phyloP scores from a whole-genome alignment of 1,284 basidiomycete species.

The Fistulinella cinereoalba region DNA sequence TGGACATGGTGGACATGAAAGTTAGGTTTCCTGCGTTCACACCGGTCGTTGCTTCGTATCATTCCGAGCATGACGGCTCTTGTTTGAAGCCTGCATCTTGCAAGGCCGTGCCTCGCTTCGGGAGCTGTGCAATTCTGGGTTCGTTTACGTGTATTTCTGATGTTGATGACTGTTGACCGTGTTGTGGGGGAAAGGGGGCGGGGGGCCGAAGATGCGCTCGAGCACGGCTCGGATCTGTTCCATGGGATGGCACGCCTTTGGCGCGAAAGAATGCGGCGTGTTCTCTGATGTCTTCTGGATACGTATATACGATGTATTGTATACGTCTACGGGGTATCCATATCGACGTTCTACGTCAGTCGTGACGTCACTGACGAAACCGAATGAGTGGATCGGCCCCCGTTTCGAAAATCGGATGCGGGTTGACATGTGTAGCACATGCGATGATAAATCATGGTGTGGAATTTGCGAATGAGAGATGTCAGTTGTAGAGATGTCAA shows the following conservation, averaged over 20 bases:
- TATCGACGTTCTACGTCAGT: no score
- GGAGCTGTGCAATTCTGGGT: neutral
- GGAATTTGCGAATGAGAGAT: no score
- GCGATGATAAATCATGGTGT: neutral
- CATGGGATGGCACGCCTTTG: neutral
- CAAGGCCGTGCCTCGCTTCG: neutral
- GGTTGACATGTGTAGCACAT: neutral
- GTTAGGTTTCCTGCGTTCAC: no score
- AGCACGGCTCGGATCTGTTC: neutral
- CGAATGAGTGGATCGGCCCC: neutral
- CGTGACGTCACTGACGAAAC: neutral
- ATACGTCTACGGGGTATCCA: no score
- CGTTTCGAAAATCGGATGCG: neutral
- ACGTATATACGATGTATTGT: no score
- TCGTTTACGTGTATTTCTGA: neutral
- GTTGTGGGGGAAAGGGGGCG: neutral
- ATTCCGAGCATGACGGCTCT: no score
- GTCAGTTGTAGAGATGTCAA: neutral
- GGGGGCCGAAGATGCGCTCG: neutral
- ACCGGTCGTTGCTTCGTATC: no score
- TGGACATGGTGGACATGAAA: no score
- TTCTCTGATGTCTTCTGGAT: no score
- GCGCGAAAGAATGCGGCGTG: neutral
- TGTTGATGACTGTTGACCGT: neutral
- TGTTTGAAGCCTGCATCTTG: neutral